Evolutionary conservation across 2,329 filamentous ascomycete genomes (phyloP).

Genomic region (Fusarium verticillioides): DNA sequence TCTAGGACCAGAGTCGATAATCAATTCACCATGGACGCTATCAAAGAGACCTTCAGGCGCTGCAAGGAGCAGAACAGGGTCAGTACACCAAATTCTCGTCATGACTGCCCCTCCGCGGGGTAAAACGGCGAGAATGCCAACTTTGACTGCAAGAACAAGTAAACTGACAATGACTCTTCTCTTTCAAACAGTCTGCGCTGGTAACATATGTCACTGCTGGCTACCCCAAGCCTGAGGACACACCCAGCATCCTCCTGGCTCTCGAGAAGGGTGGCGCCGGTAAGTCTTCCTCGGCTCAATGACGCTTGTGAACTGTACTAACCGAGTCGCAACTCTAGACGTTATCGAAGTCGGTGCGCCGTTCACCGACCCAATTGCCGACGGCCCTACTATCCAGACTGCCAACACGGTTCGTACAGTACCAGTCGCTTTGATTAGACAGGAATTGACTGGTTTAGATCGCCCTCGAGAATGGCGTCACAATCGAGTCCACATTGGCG

Average conservation of each 20-base stretch:
- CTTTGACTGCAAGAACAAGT: slow-evolving; percentile 1
- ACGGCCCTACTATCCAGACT: slow-evolving; percentile 96
- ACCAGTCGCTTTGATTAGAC: neutral
- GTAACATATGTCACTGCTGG: slow-evolving; percentile 98
- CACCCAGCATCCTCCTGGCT: slow-evolving; percentile 83
- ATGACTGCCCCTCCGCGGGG: slow-evolving; percentile 47
- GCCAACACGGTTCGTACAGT: slow-evolving; percentile 78
- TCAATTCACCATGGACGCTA: slow-evolving; percentile 61
- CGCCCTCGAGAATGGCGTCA: slow-evolving; percentile 90
- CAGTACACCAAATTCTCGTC: slow-evolving; percentile 45
- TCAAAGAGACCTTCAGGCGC: slow-evolving; percentile 68
- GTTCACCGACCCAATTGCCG: slow-evolving; percentile 97
- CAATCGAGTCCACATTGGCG: slow-evolving; percentile 79
- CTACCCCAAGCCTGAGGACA: slow-evolving; percentile 84
- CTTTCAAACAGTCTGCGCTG: slow-evolving; percentile 73
- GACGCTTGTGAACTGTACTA: slow-evolving; percentile 14
- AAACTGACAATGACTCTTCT: slow-evolving; percentile 34
- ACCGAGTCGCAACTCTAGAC: slow-evolving; percentile 59
- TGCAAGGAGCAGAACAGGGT: slow-evolving; percentile 70
- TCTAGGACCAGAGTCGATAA: slow-evolving; percentile 11
- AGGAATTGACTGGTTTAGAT: slow-evolving; percentile 53
- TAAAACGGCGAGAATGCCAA: slow-evolving; percentile 18
- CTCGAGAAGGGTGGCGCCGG: slow-evolving; percentile 94
- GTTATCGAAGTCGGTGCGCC: slow-evolving; percentile 95
- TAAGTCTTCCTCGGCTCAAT: slow-evolving; percentile 55